These are phyloP conservation scores for Diplodia scrobiculata DNA, from an alignment of 2,329 filamentous ascomycete species.

Conservation along the genomic window DNA sequence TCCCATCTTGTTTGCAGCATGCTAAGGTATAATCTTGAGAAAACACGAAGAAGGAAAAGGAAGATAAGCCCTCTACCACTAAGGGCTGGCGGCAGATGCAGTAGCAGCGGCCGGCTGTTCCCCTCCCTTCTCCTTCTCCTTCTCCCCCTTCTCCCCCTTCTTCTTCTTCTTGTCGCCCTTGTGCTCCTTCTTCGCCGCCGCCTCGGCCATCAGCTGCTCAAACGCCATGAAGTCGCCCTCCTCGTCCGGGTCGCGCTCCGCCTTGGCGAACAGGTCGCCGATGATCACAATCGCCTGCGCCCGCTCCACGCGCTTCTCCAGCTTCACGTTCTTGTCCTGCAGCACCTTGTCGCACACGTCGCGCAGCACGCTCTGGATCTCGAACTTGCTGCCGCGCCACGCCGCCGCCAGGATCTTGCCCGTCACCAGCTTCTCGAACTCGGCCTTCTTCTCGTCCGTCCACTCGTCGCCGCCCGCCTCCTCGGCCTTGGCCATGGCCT, in stretches of 20 bases:
- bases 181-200: constrained; percentile 88
- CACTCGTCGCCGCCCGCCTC: constrained; percentile 94
- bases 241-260: constrained; percentile 86
- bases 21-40: constrained; percentile 12
- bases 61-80: background rate
- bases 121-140: constrained; percentile 39
- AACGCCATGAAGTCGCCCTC: constrained; percentile 99
- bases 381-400: constrained; percentile 94
- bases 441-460: constrained; percentile 95
- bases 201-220: constrained; percentile 95
- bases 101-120: constrained; percentile 2
- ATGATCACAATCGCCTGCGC: constrained; percentile 87
- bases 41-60: background rate
- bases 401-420: constrained; percentile 97
- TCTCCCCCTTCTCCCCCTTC: constrained; percentile 61
- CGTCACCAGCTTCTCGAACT: constrained; percentile 93
- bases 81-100: background rate
- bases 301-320: constrained; percentile 84
- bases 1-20: too few relatives aligned
- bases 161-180: constrained; percentile 69
- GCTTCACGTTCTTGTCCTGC: constrained; percentile 73
- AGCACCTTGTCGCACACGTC: constrained; percentile 92
- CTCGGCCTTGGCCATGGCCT: constrained; percentile 97
- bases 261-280: constrained; percentile 85
- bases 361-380: constrained; percentile 92